Conservation (phyloP, 2,329 filamentous ascomycete species). For the Aureobasidium sp. region DNA sequence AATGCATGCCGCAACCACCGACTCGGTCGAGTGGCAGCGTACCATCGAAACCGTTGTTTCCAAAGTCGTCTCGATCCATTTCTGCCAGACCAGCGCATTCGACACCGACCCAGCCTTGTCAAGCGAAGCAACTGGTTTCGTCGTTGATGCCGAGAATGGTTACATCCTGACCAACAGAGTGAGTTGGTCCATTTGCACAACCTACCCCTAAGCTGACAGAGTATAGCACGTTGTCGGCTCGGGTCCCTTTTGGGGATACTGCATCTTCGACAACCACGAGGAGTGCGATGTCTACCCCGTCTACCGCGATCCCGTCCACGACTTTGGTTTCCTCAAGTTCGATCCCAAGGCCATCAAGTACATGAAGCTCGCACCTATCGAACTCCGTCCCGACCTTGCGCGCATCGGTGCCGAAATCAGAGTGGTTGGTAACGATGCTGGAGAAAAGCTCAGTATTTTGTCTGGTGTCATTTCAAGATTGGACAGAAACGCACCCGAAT, state of each 20-base stretch:
- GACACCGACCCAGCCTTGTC: constrained; percentile 92
- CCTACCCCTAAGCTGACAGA: not conserved
- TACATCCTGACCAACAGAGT: constrained; percentile 48
- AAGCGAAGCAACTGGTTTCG: constrained; percentile 94
- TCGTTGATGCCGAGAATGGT: constrained; percentile 88
- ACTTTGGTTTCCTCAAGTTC: constrained; percentile 95
- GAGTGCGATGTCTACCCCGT: constrained; percentile 91
- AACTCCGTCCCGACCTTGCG: constrained; percentile 76
- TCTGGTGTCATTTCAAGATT: constrained; percentile 95
- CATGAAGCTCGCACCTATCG: constrained; percentile 77
- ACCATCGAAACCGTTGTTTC: constrained; percentile 91
- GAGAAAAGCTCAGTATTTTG: constrained; percentile 95
- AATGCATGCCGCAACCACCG: constrained; percentile 43
- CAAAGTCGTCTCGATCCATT: constrained; percentile 97
- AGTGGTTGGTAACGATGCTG: constrained; percentile 96
- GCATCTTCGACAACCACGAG: constrained; percentile 98
- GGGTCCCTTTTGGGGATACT: constrained; percentile 96
- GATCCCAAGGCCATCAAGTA: constrained; percentile 95
- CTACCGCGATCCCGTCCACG: constrained; percentile 96
- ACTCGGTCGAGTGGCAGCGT: constrained; percentile 85
- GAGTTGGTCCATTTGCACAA: not conserved
- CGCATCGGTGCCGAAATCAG: constrained; percentile 87
- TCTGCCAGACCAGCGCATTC: constrained; percentile 96
- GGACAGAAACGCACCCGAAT: constrained; percentile 94
- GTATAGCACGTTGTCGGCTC: constrained; percentile 76